These are phyloP conservation scores for Lactifluus echinatus DNA, from an alignment of 768 basidiomycete species.

Conservation along the genomic window DNA sequence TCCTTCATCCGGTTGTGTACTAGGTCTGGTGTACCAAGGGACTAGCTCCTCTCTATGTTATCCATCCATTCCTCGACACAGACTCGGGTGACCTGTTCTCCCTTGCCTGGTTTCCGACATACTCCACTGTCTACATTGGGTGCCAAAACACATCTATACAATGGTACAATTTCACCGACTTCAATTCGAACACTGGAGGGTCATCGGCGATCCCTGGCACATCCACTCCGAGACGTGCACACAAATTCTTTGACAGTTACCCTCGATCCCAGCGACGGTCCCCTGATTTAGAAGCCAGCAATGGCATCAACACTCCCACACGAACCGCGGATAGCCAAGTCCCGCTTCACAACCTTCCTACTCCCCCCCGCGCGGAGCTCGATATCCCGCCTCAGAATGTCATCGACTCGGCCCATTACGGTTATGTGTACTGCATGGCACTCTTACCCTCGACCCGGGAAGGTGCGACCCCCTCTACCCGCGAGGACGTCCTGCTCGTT, in stretches of 20 bases:
- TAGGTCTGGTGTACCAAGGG: constrained; percentile 79
- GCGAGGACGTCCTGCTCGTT: constrained; percentile 43
- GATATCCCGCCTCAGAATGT: constrained; percentile 61
- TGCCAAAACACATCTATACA: constrained; percentile 92
- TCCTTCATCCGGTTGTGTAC: background rate
- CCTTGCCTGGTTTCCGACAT: constrained; percentile 60
- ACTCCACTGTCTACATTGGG: constrained; percentile 73
- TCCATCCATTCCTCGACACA: constrained; percentile 71
- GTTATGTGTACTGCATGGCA: constrained; percentile 85
- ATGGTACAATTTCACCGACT: constrained; percentile 59
- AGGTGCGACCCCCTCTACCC: constrained; percentile 28
- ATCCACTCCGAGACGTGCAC: constrained; percentile 41
- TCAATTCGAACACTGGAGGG: constrained; percentile 3
- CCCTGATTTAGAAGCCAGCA: constrained; percentile 61
- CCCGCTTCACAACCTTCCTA: constrained; percentile 22
- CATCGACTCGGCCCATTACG: constrained; percentile 85
- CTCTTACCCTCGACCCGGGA: constrained; percentile 35
- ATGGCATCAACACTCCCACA: constrained; percentile 31
- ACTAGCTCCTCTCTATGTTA: constrained; percentile 57
- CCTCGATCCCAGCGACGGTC: constrained; percentile 61
- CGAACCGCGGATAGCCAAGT: constrained; percentile 19
- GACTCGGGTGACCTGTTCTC: constrained; percentile 86
- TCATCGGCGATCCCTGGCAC: constrained; percentile 9
- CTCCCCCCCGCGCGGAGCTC: constrained; percentile 35
- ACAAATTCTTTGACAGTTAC: constrained; percentile 91